Evolutionary conservation across 2,329 filamentous ascomycete species (phyloP).

Genomic region (Phyllosticta ampelicida): DNA sequence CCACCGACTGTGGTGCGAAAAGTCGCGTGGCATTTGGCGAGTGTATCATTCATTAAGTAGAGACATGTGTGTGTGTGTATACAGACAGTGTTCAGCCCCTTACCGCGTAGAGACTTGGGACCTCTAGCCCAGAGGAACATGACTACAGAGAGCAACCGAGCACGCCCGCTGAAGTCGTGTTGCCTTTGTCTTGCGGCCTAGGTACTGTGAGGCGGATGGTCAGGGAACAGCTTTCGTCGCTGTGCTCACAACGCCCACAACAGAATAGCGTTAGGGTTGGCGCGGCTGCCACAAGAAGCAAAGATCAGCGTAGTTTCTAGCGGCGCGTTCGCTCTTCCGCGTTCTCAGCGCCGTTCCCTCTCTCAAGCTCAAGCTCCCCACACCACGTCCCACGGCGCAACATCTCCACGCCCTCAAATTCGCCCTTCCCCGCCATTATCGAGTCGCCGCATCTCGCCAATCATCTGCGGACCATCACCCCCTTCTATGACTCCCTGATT

Average conservation of each 20-base stretch:
- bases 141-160: too few relatives aligned
- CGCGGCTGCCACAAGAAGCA: not conserved
- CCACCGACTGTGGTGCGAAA: too few relatives aligned
- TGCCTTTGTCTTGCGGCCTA: too few relatives aligned
- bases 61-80: too few relatives aligned
- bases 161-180: too few relatives aligned
- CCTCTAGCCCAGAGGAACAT: too few relatives aligned
- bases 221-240: too few relatives aligned
- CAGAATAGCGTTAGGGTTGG: not conserved
- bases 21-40: too few relatives aligned
- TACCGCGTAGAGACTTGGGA: too few relatives aligned
- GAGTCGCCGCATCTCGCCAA: not conserved
- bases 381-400: not conserved
- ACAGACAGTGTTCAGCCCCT: too few relatives aligned
- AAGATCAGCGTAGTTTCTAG: slow-evolving; percentile 25
- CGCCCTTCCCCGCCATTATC: not conserved
- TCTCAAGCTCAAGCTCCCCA: slow-evolving; percentile 35
- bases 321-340: slow-evolving; percentile 48
- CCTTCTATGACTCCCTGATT: not conserved
- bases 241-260: not conserved
- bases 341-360: slow-evolving; percentile 52
- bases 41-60: too few relatives aligned
- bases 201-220: not conserved
- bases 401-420: not conserved
- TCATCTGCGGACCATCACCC: not conserved